These are phyloP conservation scores for Naganishia vaughanmartiniae DNA, from an alignment of 768 basidiomycete species.

Conservation along the genomic window DNA sequence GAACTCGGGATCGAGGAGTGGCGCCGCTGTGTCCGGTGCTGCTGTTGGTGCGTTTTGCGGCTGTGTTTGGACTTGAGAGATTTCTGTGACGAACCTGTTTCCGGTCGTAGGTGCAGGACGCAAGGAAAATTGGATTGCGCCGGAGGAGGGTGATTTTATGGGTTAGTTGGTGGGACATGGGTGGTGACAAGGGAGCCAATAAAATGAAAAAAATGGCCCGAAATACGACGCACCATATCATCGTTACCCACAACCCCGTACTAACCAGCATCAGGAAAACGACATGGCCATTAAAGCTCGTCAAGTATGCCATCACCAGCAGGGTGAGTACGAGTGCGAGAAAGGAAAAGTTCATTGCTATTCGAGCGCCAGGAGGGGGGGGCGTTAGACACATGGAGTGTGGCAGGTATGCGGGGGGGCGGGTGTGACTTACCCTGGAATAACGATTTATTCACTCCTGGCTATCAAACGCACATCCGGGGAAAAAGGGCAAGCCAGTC, in stretches of 20 bases:
- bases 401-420: background rate
- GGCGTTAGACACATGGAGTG: background rate
- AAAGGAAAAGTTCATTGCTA: slow-evolving; percentile 51
- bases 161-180: too few relatives aligned
- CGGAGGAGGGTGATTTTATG: too few relatives aligned
- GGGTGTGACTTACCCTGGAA: slow-evolving; percentile 40
- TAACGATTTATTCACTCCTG: slow-evolving; percentile 45
- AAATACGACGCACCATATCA: slow-evolving; percentile 48
- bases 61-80: too few relatives aligned
- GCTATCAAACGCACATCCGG: slow-evolving; percentile 31
- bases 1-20: too few relatives aligned
- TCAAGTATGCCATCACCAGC: slow-evolving; percentile 45
- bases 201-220: too few relatives aligned
- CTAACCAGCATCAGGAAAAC: slow-evolving; percentile 42
- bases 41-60: too few relatives aligned
- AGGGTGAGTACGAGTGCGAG: slow-evolving; percentile 45
- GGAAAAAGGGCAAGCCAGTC: background rate
- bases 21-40: too few relatives aligned
- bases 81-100: too few relatives aligned
- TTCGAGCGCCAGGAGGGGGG: background rate
- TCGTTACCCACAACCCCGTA: slow-evolving; percentile 43
- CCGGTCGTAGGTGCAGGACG: too few relatives aligned
- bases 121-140: too few relatives aligned
- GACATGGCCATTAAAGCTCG: slow-evolving; percentile 47
- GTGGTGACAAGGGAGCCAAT: too few relatives aligned